Percentiles rank a stretch among this genome's conserved stretches.
Evolutionary conservation across 1,284 basidiomycete genomes (phyloP).

Genomic region (Rhodotorula sp.): DNA sequence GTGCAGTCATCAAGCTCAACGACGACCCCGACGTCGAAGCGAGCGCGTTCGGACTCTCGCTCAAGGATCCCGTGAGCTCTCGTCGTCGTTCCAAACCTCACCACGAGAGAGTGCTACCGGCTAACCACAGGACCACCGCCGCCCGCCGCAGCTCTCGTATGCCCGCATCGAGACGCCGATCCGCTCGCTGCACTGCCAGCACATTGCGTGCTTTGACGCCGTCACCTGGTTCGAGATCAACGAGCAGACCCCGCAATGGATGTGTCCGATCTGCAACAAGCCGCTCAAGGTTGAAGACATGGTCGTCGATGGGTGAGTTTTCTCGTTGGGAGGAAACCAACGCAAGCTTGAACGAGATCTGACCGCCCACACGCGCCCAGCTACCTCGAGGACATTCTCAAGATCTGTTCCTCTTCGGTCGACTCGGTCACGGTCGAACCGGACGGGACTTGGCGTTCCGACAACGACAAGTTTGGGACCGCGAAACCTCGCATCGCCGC

Average conservation of each 20-base stretch:
- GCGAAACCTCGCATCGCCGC: slow-evolving; percentile 48
- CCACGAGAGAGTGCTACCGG: too few relatives aligned
- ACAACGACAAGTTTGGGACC: slow-evolving; percentile 79
- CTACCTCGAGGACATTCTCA: slow-evolving; percentile 78
- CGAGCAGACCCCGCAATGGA: slow-evolving; percentile 93
- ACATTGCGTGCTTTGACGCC: slow-evolving; percentile 95
- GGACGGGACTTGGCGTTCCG: slow-evolving; percentile 91
- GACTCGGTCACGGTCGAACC: slow-evolving; percentile 93
- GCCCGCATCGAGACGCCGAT: slow-evolving; percentile 80
- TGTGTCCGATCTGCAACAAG: slow-evolving; percentile 92
- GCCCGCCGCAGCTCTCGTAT: slow-evolving; percentile 80
- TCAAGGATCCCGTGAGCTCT: slow-evolving; percentile 81
- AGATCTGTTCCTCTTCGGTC: slow-evolving; percentile 68
- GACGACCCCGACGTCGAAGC: slow-evolving; percentile 82
- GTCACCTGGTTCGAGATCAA: slow-evolving; percentile 91
- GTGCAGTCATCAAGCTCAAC: slow-evolving; percentile 61
- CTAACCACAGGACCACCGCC: background rate
- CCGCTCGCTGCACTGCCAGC: slow-evolving; percentile 79
- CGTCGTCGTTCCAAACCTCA: background rate
- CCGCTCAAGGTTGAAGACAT: slow-evolving; percentile 74
- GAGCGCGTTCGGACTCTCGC: slow-evolving; percentile 77
- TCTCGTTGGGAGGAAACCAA: too few relatives aligned
- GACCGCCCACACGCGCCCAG: slow-evolving; percentile 51
- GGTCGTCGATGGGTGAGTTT: slow-evolving; percentile 56
- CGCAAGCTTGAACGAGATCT: background rate